These are phyloP conservation scores for Rosa rugosa DNA, from an alignment of 306 rosid species.

Conservation along the genomic window DNA sequence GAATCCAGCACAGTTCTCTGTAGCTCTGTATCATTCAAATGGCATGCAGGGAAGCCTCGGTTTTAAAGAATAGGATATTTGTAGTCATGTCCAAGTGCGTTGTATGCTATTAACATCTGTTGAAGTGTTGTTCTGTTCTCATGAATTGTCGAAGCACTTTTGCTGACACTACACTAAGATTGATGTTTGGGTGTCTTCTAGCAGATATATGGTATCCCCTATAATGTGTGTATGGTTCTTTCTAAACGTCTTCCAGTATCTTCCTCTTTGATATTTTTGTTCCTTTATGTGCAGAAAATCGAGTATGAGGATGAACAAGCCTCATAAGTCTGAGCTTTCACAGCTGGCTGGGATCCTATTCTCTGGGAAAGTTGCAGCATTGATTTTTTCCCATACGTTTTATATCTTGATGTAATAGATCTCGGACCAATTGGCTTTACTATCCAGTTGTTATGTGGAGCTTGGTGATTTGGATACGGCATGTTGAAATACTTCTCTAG, in stretches of 20 bases:
- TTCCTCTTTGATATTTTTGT: constrained; percentile 4
- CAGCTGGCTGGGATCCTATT: background rate
- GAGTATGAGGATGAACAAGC: constrained; percentile 40
- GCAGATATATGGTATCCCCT: background rate
- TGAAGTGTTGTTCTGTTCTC: background rate
- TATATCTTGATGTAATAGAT: constrained; percentile 15
- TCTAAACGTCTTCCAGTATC: constrained; percentile 9
- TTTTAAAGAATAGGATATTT: background rate
- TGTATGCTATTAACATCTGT: background rate
- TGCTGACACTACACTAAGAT: background rate
- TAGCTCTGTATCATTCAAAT: background rate
- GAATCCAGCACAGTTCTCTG: background rate
- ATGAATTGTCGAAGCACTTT: background rate
- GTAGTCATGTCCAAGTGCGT: background rate
- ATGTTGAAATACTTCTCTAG: background rate
- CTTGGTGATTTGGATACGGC: constrained; percentile 12
- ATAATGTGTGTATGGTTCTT: background rate
- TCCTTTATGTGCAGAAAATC: constrained; percentile 48
- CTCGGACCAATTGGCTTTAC: constrained; percentile 13
- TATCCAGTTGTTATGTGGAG: constrained; percentile 24
- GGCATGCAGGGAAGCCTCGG: background rate
- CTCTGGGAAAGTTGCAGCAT: background rate
- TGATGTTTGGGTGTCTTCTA: background rate
- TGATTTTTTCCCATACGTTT: constrained; percentile 8
- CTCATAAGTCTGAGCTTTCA: constrained; percentile 28